These are phyloP conservation scores for Cryphonectria carpinicola DNA, from an alignment of 2,329 filamentous ascomycete species.

Conservation along the genomic window DNA sequence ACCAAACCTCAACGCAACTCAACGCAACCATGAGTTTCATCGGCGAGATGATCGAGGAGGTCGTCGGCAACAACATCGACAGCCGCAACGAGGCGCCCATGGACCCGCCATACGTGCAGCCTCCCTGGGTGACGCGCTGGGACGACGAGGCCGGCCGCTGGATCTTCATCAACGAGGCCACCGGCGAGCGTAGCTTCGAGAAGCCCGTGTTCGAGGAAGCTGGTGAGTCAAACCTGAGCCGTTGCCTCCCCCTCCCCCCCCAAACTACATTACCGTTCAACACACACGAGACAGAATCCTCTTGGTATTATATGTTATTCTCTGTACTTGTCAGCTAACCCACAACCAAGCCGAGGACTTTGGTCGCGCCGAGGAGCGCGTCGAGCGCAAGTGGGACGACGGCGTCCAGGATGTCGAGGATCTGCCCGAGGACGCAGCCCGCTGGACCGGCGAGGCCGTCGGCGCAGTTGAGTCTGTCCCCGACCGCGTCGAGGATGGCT, in stretches of 20 bases:
- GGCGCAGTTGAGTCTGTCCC: constrained; percentile 20
- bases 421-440: constrained; percentile 24
- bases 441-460: constrained; percentile 24
- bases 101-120: constrained; percentile 24
- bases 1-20: too few relatives aligned
- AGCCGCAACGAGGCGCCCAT: constrained; percentile 15
- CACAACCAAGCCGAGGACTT: constrained; percentile 15
- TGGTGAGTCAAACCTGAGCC: constrained; percentile 10
- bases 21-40: constrained; percentile 21
- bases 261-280: too few relatives aligned
- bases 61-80: constrained; percentile 17
- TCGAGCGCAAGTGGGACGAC: constrained; percentile 20
- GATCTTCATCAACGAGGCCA: constrained; percentile 26
- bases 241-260: neutral
- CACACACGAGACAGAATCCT: neutral
- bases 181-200: constrained; percentile 26
- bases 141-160: constrained; percentile 24
- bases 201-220: constrained; percentile 22
- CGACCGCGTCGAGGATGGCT: constrained; percentile 17
- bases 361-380: constrained; percentile 17
- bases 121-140: constrained; percentile 22
- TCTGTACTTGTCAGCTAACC: neutral
- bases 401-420: constrained; percentile 19
- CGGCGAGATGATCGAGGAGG: constrained; percentile 17
- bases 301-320: neutral